Evolutionary conservation across 1,139 yeast species (phyloP).

Genomic region (Debaryomyces udenii): DNA sequence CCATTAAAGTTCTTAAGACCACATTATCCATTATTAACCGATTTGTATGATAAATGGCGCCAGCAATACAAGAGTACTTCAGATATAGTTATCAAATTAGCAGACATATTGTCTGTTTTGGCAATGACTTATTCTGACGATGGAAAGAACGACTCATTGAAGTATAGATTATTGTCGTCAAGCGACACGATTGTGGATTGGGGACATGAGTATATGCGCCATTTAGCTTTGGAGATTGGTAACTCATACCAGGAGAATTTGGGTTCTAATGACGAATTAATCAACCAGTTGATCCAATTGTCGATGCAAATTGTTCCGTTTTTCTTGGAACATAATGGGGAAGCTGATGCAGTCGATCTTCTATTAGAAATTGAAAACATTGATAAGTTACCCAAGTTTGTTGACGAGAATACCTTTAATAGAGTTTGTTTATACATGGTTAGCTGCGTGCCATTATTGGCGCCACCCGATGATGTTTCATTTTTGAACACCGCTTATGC

Average conservation of each 20-base stretch:
- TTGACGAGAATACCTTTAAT: slow-evolving; percentile 80
- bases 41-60: slow-evolving; percentile 70
- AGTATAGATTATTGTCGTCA: slow-evolving; percentile 71
- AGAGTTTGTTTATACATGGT: slow-evolving; percentile 95
- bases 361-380: slow-evolving; percentile 86
- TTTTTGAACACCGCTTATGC: slow-evolving; percentile 90
- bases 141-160: slow-evolving; percentile 78
- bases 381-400: slow-evolving; percentile 78
- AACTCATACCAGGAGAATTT: slow-evolving; percentile 73
- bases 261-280: slow-evolving; percentile 53
- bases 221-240: slow-evolving; percentile 92
- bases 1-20: slow-evolving; percentile 96
- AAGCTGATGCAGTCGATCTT: slow-evolving; percentile 96
- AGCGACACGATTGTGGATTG: slow-evolving; percentile 72
- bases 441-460: slow-evolving; percentile 91
- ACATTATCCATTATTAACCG: slow-evolving; percentile 68
- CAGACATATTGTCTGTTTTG: slow-evolving; percentile 88
- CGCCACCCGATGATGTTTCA: slow-evolving; percentile 91
- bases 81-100: slow-evolving; percentile 38
- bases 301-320: slow-evolving; percentile 84
- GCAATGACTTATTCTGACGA: slow-evolving; percentile 95
- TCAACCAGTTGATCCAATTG: slow-evolving; percentile 58
- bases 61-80: slow-evolving; percentile 33
- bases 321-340: slow-evolving; percentile 93
- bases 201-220: slow-evolving; percentile 99